Percentiles rank a stretch among this genome's conserved stretches.
These are phyloP conservation scores for Annona cherimola DNA, from an alignment of 164 flowering plant genomes.

Conservation along the genomic window DNA sequence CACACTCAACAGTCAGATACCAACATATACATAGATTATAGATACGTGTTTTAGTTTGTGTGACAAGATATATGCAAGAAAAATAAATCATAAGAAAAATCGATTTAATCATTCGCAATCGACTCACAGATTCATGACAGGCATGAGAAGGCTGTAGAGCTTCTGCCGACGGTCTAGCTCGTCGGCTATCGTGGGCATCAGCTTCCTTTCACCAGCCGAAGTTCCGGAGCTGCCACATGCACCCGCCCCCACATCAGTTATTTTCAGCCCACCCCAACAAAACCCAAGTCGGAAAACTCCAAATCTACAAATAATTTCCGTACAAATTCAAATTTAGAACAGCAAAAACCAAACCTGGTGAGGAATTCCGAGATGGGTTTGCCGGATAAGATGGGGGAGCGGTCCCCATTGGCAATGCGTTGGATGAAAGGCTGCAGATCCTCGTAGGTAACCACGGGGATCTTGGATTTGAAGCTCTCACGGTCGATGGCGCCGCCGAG, in stretches of 20 bases:
- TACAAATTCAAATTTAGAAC: too few species aligned
- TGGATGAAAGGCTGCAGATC: constrained; percentile 38
- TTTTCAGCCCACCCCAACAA: not conserved
- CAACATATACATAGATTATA: not conserved
- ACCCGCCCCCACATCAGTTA: not conserved
- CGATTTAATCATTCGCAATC: too few species aligned
- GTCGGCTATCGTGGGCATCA: constrained; percentile 38
- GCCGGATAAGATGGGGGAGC: constrained; percentile 32
- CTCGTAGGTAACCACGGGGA: constrained; percentile 37
- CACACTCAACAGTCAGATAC: not conserved
- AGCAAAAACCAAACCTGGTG: constrained; percentile 24
- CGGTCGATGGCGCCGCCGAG: constrained; percentile 27
- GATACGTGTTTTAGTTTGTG: not conserved
- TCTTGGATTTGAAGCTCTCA: constrained; percentile 29
- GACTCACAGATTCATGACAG: constrained; percentile 41
- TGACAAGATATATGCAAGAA: too few species aligned
- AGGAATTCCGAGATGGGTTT: constrained; percentile 43
- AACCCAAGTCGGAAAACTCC: not conserved
- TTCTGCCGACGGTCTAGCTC: constrained; percentile 37
- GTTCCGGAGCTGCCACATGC: constrained; percentile 34
- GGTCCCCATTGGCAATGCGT: constrained; percentile 44
- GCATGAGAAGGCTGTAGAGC: constrained; percentile 39
- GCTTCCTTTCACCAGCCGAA: constrained; percentile 40
- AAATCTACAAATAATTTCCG: too few species aligned
- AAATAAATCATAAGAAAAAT: too few species aligned